Evolutionary conservation across 805 yeast species (phyloP).

Genomic region (Metschnikowia hibisci): DNA sequence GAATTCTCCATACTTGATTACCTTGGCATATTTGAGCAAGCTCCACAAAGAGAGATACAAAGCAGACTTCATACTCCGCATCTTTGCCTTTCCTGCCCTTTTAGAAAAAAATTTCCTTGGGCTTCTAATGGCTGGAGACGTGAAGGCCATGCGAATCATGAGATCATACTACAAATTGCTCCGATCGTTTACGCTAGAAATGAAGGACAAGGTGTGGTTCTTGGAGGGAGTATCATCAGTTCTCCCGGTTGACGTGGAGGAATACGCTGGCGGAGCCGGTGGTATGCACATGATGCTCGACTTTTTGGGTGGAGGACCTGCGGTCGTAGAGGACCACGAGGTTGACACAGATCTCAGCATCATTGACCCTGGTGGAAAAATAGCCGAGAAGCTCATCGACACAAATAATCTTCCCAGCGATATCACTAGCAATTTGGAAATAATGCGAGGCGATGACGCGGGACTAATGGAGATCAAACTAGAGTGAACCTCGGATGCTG

Average conservation of each 20-base stretch:
- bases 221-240: constrained; percentile 80
- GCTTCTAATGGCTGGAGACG: constrained; percentile 77
- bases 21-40: constrained; percentile 81
- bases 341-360: constrained; percentile 37
- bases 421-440: constrained; percentile 46
- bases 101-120: constrained; percentile 77
- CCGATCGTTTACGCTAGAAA: constrained; percentile 76
- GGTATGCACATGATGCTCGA: constrained; percentile 92
- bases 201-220: constrained; percentile 91
- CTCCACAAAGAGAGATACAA: constrained; percentile 76
- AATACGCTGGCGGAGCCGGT: constrained; percentile 80
- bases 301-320: constrained; percentile 67
- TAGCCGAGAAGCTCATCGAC: constrained; percentile 48
- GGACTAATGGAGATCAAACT: constrained; percentile 36
- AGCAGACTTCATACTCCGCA: constrained; percentile 79
- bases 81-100: constrained; percentile 91
- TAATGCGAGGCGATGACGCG: constrained; percentile 45
- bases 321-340: constrained; percentile 35
- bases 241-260: constrained; percentile 87
- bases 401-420: constrained; percentile 57
- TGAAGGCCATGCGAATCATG: constrained; percentile 87
- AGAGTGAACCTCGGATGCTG: constrained; percentile 4
- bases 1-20: constrained; percentile 81
- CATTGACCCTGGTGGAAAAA: constrained; percentile 42
- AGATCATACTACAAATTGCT: constrained; percentile 79